phyloP scores from a whole-genome alignment of 1,284 basidiomycete species.

The Ganoderma lingzhi region DNA sequence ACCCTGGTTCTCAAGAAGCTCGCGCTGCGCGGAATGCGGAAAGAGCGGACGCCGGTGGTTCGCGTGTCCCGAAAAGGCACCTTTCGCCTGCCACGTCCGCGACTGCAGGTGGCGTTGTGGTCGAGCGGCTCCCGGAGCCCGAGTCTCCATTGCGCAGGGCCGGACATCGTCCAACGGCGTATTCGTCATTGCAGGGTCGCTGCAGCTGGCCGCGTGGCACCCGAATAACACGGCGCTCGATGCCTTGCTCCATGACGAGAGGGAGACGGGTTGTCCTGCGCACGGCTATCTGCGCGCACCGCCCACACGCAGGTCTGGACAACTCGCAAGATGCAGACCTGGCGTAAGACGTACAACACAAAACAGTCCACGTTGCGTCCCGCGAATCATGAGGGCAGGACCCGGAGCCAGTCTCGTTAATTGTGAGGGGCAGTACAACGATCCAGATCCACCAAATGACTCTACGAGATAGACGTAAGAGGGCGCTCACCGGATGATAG shows the following conservation, averaged over 20 bases:
- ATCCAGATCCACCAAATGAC: constrained; percentile 6
- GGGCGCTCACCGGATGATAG: constrained; percentile 3
- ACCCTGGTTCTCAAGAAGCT: not conserved
- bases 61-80: constrained; percentile 3
- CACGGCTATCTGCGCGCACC: not conserved
- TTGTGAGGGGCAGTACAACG: constrained; percentile 4
- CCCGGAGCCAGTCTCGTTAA: not conserved
- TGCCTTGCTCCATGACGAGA: constrained; percentile 4
- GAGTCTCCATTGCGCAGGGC: constrained; percentile 1
- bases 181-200: not conserved
- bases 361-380: not conserved
- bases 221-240: constrained; percentile 9
- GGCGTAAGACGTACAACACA: constrained; percentile 5
- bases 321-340: not conserved
- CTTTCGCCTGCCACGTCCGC: not conserved
- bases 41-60: not conserved
- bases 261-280: constrained; percentile 4
- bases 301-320: not conserved
- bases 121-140: not conserved
- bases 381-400: constrained; percentile 4
- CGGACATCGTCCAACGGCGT: not conserved
- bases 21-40: not conserved
- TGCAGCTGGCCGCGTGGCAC: not conserved
- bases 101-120: constrained; percentile 4
- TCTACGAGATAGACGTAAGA: constrained; percentile 3